Conservation (phyloP, 2,329 filamentous ascomycete genomes). For the Aureobasidium lini region DNA sequence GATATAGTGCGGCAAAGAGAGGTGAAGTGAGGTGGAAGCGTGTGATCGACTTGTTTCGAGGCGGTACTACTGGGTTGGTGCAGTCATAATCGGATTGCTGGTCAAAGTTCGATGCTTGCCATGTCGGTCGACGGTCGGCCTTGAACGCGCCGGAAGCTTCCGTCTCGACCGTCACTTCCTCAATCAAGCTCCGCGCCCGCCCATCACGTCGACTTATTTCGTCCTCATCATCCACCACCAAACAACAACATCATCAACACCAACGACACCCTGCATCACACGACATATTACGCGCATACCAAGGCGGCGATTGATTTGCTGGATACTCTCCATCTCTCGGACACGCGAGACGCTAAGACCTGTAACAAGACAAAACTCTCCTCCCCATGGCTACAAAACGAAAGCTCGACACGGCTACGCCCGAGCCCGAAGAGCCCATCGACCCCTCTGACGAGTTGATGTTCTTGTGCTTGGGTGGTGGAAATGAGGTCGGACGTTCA, state of each 20-base stretch:
- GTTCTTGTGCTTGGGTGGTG: conserved; percentile 88
- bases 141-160: neutral
- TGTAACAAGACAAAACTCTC: neutral
- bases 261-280: neutral
- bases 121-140: neutral
- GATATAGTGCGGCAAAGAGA: neutral
- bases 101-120: neutral
- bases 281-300: neutral
- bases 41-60: neutral
- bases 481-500: conserved; percentile 93
- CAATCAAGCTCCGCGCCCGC: neutral
- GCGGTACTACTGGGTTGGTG: neutral
- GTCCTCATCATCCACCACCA: neutral
- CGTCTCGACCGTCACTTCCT: conserved; percentile 4
- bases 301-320: too few species aligned
- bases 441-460: conserved; percentile 91
- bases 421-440: conserved; percentile 71
- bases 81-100: neutral
- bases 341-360: neutral
- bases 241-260: neutral
- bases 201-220: neutral
- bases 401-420: conserved; percentile 65
- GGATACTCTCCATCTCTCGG: neutral
- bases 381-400: conserved; percentile 79
- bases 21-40: neutral